These are phyloP conservation scores for Debaryomyces prosopidis DNA, from an alignment of 805 yeast species.

Conservation along the genomic window DNA sequence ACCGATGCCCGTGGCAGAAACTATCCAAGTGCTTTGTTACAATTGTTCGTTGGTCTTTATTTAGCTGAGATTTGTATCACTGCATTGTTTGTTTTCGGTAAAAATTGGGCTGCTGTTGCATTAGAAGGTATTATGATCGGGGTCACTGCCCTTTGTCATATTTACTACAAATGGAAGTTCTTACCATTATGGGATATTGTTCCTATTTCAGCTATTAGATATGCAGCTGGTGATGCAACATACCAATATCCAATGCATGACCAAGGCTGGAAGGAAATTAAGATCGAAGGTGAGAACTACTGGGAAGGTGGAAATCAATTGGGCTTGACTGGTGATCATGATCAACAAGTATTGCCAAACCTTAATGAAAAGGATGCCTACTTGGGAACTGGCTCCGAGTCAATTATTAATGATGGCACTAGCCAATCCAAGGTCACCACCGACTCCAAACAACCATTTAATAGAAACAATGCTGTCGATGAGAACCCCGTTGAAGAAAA, in stretches of 20 bases:
- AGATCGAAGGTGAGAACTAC: slow-evolving; percentile 49
- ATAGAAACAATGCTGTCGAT: slow-evolving; percentile 2
- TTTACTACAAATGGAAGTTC: slow-evolving; percentile 59
- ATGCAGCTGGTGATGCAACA: slow-evolving; percentile 44
- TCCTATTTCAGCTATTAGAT: slow-evolving; percentile 63
- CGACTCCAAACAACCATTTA: neutral
- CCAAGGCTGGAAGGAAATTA: slow-evolving; percentile 62
- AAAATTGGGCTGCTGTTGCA: slow-evolving; percentile 77
- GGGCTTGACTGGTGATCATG: slow-evolving; percentile 24
- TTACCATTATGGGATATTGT: slow-evolving; percentile 66
- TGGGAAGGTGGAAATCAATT: slow-evolving; percentile 47
- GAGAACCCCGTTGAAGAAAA: slow-evolving; percentile 2
- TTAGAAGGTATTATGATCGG: slow-evolving; percentile 61
- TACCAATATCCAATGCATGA: slow-evolving; percentile 61
- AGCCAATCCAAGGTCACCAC: neutral
- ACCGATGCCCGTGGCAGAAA: slow-evolving; percentile 70
- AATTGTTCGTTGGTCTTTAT: slow-evolving; percentile 70
- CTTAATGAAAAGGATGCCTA: slow-evolving; percentile 19
- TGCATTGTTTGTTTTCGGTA: slow-evolving; percentile 73
- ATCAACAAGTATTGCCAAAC: slow-evolving; percentile 22
- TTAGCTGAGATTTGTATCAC: slow-evolving; percentile 67
- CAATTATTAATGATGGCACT: slow-evolving; percentile 17
- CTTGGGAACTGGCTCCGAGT: slow-evolving; percentile 25
- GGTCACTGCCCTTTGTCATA: slow-evolving; percentile 59
- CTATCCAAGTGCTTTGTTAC: slow-evolving; percentile 72